Evolutionary conservation across 176 grass and related monocot genomes (phyloP), one percentile per base, ranked within the genome.

Genomic region (Microstegium vimineum): DNA sequence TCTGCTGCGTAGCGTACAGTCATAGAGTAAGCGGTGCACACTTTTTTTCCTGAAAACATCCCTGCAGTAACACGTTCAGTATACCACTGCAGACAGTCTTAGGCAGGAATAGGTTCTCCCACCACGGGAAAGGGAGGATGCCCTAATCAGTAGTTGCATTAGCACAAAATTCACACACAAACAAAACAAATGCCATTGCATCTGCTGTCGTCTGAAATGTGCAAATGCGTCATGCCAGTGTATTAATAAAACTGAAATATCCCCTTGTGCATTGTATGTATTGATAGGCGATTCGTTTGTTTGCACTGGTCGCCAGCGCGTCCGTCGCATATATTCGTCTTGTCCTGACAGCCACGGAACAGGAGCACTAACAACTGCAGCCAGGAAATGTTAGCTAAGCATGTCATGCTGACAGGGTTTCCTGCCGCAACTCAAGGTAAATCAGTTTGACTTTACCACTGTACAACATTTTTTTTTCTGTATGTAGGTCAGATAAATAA

Each of bases 211-310:
- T 20, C 35, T 40, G 40, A 60, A 62, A 27, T 43, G 14, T 43
- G 30, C 32, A 26, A n/a, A n/a, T n/a, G n/a, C n/a, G n/a, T n/a
- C n/a, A n/a, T n/a, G n/a, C n/a, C n/a, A n/a, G n/a, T 66, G 5
- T n/a, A n/a, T n/a, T n/a, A n/a, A n/a, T 49, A 18, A 33, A 8
- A 46, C 35, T 27, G 16, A 65, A 11, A 18, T 3, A 37, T 69
- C n/a, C 18, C 38, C 20, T 62, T 28, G 26, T 37, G 22, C 12
- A 43, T 17, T 34, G 1, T 65, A 20, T 54, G 28, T 76, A n/a
- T 86, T 41, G 40, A 46, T 80, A 94, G 92, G 84, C 51, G 77
- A 84, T 82, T 67, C 74, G 87, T 80, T 36, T 66, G 46, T 27
- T 76, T 60, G 59, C 51, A 25, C 52, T 83, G 35, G 42, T 83